phyloP scores from a whole-genome alignment of 768 basidiomycete species.

The Lentinula boryana region DNA sequence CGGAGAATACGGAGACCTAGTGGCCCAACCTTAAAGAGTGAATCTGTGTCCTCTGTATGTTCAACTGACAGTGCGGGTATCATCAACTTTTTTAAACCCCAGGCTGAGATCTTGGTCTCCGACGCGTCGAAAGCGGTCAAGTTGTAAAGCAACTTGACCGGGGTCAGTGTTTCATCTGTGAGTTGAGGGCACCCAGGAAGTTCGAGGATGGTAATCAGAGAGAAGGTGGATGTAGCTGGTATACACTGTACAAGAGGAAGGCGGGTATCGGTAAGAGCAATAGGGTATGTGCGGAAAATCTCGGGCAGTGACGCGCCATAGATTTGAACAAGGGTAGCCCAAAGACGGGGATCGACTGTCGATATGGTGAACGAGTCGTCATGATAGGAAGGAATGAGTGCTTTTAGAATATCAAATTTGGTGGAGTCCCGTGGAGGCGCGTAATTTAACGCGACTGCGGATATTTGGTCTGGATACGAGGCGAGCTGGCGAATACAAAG shows the following conservation, averaged over 20 bases:
- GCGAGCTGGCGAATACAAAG: conserved; percentile 9
- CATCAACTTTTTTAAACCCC: conserved; percentile 48
- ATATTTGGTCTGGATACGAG: conserved; percentile 7
- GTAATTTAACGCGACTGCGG: conserved; percentile 1
- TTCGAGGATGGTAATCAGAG: conserved; percentile 60
- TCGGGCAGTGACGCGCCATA: conserved; percentile 45
- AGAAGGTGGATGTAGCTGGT: conserved; percentile 47
- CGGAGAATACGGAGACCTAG: conserved; percentile 56
- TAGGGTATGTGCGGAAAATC: conserved; percentile 28
- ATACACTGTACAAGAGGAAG: conserved; percentile 54
- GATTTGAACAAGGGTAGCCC: conserved; percentile 58
- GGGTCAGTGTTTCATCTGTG: conserved; percentile 48
- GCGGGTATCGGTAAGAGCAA: conserved; percentile 50
- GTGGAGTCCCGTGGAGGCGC: neutral
- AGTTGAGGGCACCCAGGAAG: conserved; percentile 50
- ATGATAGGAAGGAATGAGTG: conserved; percentile 29
- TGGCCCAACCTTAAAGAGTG: conserved; percentile 29
- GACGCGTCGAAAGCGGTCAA: conserved; percentile 64
- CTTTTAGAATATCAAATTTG: conserved; percentile 28
- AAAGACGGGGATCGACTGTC: conserved; percentile 48
- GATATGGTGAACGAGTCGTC: conserved; percentile 16
- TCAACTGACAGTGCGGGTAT: conserved; percentile 37
- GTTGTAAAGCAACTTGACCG: conserved; percentile 44
- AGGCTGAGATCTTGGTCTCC: conserved; percentile 41
- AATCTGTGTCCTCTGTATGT: conserved; percentile 17